Conservation (phyloP, 306 rosid genomes). For the Malus orientalis region DNA sequence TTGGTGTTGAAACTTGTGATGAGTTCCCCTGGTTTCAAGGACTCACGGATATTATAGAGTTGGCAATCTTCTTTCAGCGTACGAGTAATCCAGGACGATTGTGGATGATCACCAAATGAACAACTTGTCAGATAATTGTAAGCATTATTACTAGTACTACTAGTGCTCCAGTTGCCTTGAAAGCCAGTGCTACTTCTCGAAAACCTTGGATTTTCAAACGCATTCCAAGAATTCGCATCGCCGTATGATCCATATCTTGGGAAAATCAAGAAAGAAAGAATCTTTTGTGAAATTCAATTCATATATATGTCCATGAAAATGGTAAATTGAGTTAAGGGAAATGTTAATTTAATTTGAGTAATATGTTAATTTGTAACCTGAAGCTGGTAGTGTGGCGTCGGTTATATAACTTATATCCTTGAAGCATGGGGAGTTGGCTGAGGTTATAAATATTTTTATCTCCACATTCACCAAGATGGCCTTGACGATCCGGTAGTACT, state of each 20-base stretch:
- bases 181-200: conserved; percentile 29
- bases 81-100: conserved; percentile 29
- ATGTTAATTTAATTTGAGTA: not conserved
- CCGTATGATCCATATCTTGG: conserved; percentile 31
- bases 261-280: not conserved
- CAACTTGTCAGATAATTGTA: conserved; percentile 24
- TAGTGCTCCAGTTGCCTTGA: conserved; percentile 17
- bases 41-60: conserved; percentile 26
- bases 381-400: conserved; percentile 36
- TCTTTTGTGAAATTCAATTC: not conserved
- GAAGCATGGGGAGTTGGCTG: conserved; percentile 87
- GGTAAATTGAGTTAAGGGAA: not conserved
- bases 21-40: conserved; percentile 18
- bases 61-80: conserved; percentile 29
- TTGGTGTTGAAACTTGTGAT: conserved; percentile 1
- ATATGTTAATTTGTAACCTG: conserved; percentile 21
- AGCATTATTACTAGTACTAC: not conserved
- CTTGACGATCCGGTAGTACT: conserved; percentile 49
- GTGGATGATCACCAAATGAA: conserved; percentile 13
- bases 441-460: conserved; percentile 69
- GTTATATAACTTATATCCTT: conserved; percentile 34
- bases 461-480: conserved; percentile 55
- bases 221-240: conserved; percentile 32
- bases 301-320: not conserved
- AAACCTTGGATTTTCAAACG: conserved; percentile 34